phyloP scores from a whole-genome alignment of 768 basidiomycete genomes.

The Hygrocybe coccinea region DNA sequence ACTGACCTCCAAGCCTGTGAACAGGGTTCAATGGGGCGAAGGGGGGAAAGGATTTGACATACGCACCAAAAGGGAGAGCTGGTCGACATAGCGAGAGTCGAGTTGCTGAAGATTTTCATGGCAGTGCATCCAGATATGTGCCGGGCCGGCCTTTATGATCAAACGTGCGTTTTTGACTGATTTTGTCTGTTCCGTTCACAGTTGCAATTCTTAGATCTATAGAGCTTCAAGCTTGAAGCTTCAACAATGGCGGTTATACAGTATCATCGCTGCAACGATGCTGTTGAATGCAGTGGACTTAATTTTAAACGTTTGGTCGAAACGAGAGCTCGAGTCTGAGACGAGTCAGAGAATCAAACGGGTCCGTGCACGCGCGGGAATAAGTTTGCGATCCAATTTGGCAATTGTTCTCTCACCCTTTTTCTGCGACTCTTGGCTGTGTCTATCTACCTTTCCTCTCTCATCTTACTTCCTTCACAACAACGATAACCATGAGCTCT shows the following conservation, averaged over 20 bases:
- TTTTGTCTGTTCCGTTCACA: no score
- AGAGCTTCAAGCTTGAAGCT: no score
- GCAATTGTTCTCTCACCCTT: background rate
- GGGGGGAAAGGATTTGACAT: background rate
- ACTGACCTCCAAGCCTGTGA: constrained; percentile 58
- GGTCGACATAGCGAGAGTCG: constrained; percentile 29
- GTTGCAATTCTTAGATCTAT: no score
- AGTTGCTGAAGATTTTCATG: background rate
- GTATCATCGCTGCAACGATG: no score
- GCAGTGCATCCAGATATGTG: background rate
- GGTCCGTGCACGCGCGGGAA: constrained; percentile 3
- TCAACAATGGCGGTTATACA: no score
- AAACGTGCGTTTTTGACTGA: background rate
- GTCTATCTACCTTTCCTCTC: constrained; percentile 14
- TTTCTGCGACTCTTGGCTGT: background rate
- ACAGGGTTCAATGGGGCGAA: constrained; percentile 10
- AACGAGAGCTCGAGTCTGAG: no score
- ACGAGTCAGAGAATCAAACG: background rate
- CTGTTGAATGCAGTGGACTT: no score
- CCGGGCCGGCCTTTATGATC: no score
- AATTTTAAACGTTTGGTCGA: no score
- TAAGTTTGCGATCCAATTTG: background rate
- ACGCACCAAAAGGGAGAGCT: constrained; percentile 50
- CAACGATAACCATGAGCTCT: constrained; percentile 55
- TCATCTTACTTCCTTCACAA: constrained; percentile 27